Evolutionary conservation across 768 basidiomycete species (phyloP).

Genomic region (Hericium rajendrae): DNA sequence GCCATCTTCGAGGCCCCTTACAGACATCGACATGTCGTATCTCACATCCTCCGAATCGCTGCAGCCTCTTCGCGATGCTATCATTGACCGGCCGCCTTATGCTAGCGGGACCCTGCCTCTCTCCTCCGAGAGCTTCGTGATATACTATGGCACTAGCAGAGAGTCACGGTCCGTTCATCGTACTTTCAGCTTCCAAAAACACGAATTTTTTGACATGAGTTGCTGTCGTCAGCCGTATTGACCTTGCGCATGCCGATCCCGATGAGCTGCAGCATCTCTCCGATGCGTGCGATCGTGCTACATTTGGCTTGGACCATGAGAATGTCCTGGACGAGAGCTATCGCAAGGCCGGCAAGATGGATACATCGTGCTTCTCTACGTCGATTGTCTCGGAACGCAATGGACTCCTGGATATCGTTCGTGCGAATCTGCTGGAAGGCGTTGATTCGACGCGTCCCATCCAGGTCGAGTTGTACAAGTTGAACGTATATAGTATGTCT

Average conservation of each 20-base stretch:
- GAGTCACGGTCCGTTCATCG: not conserved
- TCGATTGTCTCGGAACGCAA: slow-evolving; percentile 21
- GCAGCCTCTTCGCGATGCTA: slow-evolving; percentile 2
- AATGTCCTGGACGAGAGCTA: slow-evolving; percentile 36
- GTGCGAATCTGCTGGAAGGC: slow-evolving; percentile 16
- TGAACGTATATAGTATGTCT: slow-evolving; percentile 35
- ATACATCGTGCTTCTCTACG: slow-evolving; percentile 24
- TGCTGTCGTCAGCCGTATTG: not conserved
- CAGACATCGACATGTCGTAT: too few relatives aligned
- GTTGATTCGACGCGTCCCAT: slow-evolving; percentile 15
- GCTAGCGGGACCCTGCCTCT: slow-evolving; percentile 6
- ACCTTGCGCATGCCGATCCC: slow-evolving; percentile 4
- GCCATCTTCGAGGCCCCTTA: too few relatives aligned
- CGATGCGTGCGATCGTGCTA: slow-evolving; percentile 29
- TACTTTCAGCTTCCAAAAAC: not conserved
- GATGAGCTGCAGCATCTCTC: slow-evolving; percentile 20
- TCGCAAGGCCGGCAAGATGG: slow-evolving; percentile 37
- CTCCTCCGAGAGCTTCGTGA: slow-evolving; percentile 4
- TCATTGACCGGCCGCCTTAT: slow-evolving; percentile 7
- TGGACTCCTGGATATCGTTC: slow-evolving; percentile 22
- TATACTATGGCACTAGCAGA: not conserved
- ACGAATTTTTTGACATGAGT: too few relatives aligned
- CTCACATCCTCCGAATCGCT: not conserved
- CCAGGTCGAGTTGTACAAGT: slow-evolving; percentile 31
- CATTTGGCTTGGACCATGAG: slow-evolving; percentile 28